Evolutionary conservation across 2,329 filamentous ascomycete genomes (phyloP), one percentile per base, ranked within the genome.

Genomic region (Clonostachys sp.): DNA sequence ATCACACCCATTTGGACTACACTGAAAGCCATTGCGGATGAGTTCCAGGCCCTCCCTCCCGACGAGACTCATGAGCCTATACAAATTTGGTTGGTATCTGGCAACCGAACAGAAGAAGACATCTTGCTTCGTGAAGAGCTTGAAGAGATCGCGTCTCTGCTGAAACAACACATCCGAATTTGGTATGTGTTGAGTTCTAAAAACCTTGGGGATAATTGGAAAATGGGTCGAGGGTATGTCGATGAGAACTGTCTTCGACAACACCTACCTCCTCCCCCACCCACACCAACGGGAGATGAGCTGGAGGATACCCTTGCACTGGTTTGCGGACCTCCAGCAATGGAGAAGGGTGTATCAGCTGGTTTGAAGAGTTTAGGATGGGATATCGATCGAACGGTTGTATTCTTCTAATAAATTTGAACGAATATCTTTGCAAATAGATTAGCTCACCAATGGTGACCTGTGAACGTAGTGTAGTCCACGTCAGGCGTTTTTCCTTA

Each of bases 351-450:
- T 16, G 48, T 46, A 6, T 38, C 44, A 10, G 34, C 33, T 12
- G 24, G 41, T 3, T 46, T 49, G 13, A 13, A n/a, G n/a, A 20
- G 35, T 6, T 35, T 49, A 24, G 48, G 48, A 8, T 49, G 48
- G 48, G 30, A 33, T 24, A 33, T 13, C 12, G 42, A 44, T n/a
- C 36, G 36, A 39, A 39, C 36, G 5, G 17, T 18, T 4, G 36
- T 39, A 12, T 39, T 39, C 36, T 39, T 39, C 17, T 39, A 18
- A n/a, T n/a, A 39, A 12, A 12, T 39, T 39, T 30, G 24, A 24
- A 30, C 24, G 24, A 30, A 30, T 30, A 10, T 30, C 24, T 10
- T 30, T 30, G 24, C 4, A 30, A 3, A 30, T 10, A 30, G 24
- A 30, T 30, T 30, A 24, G 24, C 6, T 7, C 24, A 24, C 20